Evolutionary conservation across 129 eudicot genomes (phyloP).

Genomic region (Erigeron canadensis): DNA sequence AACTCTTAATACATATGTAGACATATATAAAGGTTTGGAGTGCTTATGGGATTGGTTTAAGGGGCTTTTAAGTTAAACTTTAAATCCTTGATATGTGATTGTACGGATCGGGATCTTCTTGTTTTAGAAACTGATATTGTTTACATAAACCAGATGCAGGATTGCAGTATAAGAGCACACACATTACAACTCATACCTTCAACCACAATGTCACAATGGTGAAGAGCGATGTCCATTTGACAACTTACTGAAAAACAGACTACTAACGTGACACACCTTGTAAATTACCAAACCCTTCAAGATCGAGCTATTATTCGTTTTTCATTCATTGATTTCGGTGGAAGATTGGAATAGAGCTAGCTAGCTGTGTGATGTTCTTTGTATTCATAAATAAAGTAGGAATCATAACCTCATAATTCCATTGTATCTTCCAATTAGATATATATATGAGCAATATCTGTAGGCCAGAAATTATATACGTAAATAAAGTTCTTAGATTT

Average conservation of each 20-base stretch:
- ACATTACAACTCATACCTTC: conserved; percentile 45
- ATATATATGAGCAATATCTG: background rate
- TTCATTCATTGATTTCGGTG: conserved; percentile 2
- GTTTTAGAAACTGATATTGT: conserved; percentile 4
- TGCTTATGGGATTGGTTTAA: too few relatives aligned
- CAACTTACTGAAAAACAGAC: conserved; percentile 16
- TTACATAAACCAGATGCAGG: conserved; percentile 48
- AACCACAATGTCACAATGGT: conserved; percentile 27
- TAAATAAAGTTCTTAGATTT: background rate
- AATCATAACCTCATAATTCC: background rate
- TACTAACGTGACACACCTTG: conserved; percentile 25
- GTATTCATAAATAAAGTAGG: background rate
- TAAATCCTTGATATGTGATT: background rate
- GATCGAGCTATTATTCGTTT: conserved; percentile 2
- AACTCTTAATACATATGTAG: too few relatives aligned
- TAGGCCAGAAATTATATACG: conserved; percentile 9
- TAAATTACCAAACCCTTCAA: conserved; percentile 12
- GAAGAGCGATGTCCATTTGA: conserved; percentile 34
- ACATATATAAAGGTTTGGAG: too few relatives aligned
- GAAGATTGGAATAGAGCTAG: background rate
- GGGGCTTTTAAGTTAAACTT: background rate
- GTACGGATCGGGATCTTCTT: background rate
- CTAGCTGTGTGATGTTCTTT: background rate
- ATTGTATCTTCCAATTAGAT: background rate
- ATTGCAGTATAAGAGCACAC: conserved; percentile 66